Percentiles rank a stretch among this genome's conserved stretches.
phyloP scores from a whole-genome alignment of 73 alveolate species.

The Paramecium primaurelia region DNA sequence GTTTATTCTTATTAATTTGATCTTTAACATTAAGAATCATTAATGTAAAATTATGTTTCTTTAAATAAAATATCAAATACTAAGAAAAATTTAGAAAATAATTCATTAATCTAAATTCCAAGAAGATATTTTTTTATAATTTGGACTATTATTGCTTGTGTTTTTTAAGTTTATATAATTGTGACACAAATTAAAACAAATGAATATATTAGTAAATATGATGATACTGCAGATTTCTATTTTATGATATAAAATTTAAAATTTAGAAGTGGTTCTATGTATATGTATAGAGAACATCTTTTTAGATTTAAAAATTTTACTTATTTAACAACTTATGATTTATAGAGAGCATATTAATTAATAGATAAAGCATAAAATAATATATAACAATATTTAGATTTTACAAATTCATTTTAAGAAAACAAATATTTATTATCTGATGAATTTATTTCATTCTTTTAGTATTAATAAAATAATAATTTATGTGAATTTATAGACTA shows the following conservation, averaged over 20 bases:
- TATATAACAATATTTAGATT: background rate
- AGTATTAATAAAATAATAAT: background rate
- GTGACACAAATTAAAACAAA: background rate
- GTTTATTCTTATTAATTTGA: background rate
- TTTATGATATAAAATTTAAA: background rate
- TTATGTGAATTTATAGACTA: background rate
- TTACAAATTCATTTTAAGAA: background rate
- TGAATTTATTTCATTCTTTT: background rate
- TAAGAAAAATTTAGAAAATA: background rate
- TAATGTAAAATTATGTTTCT: background rate
- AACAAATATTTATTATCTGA: background rate
- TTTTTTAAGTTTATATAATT: background rate
- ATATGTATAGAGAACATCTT: background rate
- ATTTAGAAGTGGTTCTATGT: slow-evolving; percentile 35
- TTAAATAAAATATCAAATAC: background rate
- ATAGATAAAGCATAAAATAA: background rate
- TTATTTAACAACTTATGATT: background rate
- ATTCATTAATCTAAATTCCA: background rate
- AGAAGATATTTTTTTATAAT: background rate
- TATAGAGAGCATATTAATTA: background rate
- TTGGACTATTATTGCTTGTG: background rate
- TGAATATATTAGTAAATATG: background rate
- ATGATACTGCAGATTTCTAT: slow-evolving; percentile 17
- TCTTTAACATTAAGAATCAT: background rate
- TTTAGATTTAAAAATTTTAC: background rate